phyloP scores from a whole-genome alignment of 1,139 yeast genomes.

The Geotrichum bryndzae region DNA sequence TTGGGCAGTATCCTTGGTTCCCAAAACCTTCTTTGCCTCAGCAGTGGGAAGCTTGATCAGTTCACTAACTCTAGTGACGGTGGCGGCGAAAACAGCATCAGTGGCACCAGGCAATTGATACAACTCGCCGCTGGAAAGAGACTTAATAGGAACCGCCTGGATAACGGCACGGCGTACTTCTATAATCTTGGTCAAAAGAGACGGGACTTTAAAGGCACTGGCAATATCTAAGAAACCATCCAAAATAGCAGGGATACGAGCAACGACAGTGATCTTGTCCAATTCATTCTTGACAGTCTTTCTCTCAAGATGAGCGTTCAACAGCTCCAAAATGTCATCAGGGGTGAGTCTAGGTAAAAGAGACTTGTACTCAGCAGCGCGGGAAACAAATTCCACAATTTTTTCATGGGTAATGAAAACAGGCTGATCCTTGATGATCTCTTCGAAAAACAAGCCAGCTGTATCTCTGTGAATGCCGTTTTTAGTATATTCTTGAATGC shows the following conservation, averaged over 20 bases:
- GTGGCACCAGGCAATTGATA: constrained; percentile 74
- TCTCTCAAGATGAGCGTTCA: constrained; percentile 55
- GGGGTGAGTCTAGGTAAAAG: constrained; percentile 43
- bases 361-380: constrained; percentile 56
- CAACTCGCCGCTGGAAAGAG: constrained; percentile 53
- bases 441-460: constrained; percentile 56
- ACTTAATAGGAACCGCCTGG: constrained; percentile 64
- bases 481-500: constrained; percentile 73
- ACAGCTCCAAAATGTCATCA: constrained; percentile 46
- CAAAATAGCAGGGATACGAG: constrained; percentile 60
- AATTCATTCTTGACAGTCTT: constrained; percentile 38
- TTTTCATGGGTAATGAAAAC: constrained; percentile 53
- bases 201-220: constrained; percentile 67
- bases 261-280: constrained; percentile 51
- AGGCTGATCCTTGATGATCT: constrained; percentile 63
- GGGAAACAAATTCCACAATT: constrained; percentile 56
- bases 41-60: constrained; percentile 10
- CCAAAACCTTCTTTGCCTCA: constrained; percentile 18
- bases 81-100: constrained; percentile 4
- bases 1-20: constrained; percentile 12
- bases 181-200: constrained; percentile 53
- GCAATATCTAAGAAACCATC: constrained; percentile 78
- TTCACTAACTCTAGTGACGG: neutral
- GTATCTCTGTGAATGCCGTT: constrained; percentile 78
- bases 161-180: constrained; percentile 67